A percentile compares a stretch with the other conserved stretches of the same genome.
These are phyloP conservation scores for Calocera viscosa DNA, from an alignment of 768 basidiomycete genomes.

Conservation along the genomic window DNA sequence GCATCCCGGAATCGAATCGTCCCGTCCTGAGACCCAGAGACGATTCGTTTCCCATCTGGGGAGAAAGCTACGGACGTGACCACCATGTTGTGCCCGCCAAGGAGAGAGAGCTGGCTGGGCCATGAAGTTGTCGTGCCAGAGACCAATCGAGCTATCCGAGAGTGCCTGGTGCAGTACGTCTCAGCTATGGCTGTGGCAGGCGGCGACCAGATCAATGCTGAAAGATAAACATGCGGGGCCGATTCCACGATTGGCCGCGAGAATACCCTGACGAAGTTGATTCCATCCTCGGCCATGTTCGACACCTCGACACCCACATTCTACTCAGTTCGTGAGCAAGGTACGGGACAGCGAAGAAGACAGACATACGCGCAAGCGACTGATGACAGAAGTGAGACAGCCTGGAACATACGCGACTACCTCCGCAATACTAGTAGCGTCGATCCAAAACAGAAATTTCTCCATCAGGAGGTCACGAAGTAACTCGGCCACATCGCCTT, in stretches of 20 bases:
- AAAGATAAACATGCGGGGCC: not conserved
- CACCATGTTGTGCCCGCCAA: too few relatives aligned
- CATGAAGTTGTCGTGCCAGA: not conserved
- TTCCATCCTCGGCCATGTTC: too few relatives aligned
- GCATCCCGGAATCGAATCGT: constrained; percentile 1
- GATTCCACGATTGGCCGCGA: not conserved
- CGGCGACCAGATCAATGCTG: not conserved
- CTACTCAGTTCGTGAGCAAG: too few relatives aligned
- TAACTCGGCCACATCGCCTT: not conserved
- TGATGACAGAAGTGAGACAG: too few relatives aligned
- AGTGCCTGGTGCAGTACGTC: not conserved
- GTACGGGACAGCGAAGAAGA: too few relatives aligned
- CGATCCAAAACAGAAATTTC: not conserved
- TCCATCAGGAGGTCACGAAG: not conserved
- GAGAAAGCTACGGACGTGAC: not conserved
- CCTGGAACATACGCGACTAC: not conserved
- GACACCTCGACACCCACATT: too few relatives aligned
- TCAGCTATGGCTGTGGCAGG: not conserved
- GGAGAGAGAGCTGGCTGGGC: not conserved
- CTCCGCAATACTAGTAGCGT: not conserved
- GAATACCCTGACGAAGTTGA: not conserved
- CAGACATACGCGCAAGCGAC: not conserved
- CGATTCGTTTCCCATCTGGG: not conserved
- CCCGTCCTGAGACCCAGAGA: not conserved
- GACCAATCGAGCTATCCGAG: not conserved